Conservation (phyloP, 257 asterid species). For the Datura wrightii region DNA sequence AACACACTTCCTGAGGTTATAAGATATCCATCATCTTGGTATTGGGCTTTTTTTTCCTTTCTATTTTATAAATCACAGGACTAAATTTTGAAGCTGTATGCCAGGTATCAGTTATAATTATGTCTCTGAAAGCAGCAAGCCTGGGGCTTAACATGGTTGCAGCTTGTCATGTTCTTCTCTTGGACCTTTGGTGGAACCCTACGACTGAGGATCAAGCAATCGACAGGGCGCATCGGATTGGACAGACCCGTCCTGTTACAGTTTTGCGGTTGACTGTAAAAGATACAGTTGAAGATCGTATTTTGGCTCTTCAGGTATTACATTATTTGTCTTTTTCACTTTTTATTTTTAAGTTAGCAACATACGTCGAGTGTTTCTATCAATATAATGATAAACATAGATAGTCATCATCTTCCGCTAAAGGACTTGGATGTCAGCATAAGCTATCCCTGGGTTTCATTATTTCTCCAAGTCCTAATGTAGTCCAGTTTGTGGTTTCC, state of each 20-base stretch:
- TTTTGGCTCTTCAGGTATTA: slow-evolving; percentile 90
- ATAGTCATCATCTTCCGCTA: background rate
- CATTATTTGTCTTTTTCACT: background rate
- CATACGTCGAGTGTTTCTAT: background rate
- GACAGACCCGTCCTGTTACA: slow-evolving; percentile 93
- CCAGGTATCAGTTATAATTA: slow-evolving; percentile 89
- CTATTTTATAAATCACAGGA: slow-evolving; percentile 15
- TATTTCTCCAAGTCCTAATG: background rate
- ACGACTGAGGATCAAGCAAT: slow-evolving; percentile 99
- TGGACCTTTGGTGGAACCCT: slow-evolving; percentile 99
- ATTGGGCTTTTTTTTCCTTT: background rate
- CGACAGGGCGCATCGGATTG: slow-evolving; percentile 96
- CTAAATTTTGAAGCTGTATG: slow-evolving; percentile 33
- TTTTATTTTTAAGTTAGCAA: background rate
- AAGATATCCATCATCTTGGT: slow-evolving; percentile 29
- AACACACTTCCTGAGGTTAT: slow-evolving; percentile 85
- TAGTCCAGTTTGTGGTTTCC: background rate
- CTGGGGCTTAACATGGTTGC: slow-evolving; percentile 99
- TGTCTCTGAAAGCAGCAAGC: slow-evolving; percentile 99
- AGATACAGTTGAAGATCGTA: slow-evolving; percentile 98
- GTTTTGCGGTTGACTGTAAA: slow-evolving; percentile 89
- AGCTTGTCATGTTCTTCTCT: slow-evolving; percentile 87
- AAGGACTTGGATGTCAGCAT: background rate
- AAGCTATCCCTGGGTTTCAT: background rate
- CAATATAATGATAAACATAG: background rate